These are phyloP conservation scores for Solanum habrochaites DNA, from an alignment of 257 asterid genomes.

Conservation along the genomic window DNA sequence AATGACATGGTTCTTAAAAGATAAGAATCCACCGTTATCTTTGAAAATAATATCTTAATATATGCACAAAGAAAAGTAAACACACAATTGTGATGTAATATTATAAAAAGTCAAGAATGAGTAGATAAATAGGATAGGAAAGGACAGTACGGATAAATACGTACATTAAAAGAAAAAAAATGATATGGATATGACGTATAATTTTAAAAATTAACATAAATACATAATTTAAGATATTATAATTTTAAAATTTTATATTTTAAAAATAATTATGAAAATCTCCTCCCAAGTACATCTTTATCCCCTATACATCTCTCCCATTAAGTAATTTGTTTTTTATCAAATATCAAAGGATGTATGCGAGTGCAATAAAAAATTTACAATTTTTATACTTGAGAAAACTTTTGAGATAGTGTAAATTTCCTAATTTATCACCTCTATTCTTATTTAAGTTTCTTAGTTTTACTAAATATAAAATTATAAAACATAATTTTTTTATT, in stretches of 20 bases:
- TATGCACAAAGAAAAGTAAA: neutral
- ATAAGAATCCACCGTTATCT: neutral
- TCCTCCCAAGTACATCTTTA: too few relatives aligned
- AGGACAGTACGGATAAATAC: neutral
- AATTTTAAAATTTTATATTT: too few relatives aligned
- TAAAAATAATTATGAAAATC: too few relatives aligned
- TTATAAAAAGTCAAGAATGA: neutral
- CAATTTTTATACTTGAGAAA: too few relatives aligned
- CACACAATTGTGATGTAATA: neutral
- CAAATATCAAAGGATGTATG: too few relatives aligned
- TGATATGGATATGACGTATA: neutral
- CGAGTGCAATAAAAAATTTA: rapidly evolving
- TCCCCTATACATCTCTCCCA: too few relatives aligned
- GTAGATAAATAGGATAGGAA: neutral
- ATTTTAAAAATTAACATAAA: too few relatives aligned
- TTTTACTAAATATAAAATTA: neutral
- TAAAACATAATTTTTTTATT: too few relatives aligned
- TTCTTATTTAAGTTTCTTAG: neutral
- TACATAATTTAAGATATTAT: too few relatives aligned
- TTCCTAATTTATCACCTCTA: neutral
- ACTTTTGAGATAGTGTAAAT: too few relatives aligned
- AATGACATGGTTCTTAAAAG: neutral
- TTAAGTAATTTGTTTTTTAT: too few relatives aligned
- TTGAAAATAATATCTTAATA: neutral
- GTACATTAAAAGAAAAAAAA: neutral